Percentiles rank a stretch among this genome's conserved stretches.
Conservation (phyloP, 2,329 filamentous ascomycete genomes). For the Monosporascus sp. region DNA sequence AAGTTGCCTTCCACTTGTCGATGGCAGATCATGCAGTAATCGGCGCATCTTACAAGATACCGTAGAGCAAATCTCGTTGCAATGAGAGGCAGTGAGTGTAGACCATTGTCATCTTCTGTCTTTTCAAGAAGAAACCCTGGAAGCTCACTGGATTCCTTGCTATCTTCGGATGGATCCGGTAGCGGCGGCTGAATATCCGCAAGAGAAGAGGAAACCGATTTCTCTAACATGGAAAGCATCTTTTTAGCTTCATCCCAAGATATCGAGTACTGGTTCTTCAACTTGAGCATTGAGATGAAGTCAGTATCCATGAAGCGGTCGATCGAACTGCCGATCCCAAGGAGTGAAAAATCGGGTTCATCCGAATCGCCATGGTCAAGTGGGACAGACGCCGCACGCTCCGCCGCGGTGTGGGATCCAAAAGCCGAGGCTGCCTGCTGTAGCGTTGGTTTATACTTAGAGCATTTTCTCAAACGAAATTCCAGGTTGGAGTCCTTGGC, state of each 20-base stretch:
- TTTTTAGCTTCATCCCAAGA: slow-evolving; percentile 65
- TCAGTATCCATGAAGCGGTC: slow-evolving; percentile 62
- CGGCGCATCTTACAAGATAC: slow-evolving; percentile 73
- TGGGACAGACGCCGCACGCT: neutral
- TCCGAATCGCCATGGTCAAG: slow-evolving; percentile 4
- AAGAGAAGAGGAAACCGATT: slow-evolving; percentile 4
- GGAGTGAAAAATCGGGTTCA: slow-evolving; percentile 38
- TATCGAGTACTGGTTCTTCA: slow-evolving; percentile 46
- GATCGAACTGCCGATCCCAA: slow-evolving; percentile 70
- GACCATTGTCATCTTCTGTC: slow-evolving; percentile 4
- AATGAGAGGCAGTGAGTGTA: slow-evolving; percentile 46
- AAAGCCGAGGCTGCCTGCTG: slow-evolving; percentile 51
- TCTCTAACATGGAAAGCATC: slow-evolving; percentile 10
- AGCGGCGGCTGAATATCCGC: neutral
- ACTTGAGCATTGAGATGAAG: slow-evolving; percentile 57
- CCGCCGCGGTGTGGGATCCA: slow-evolving; percentile 18
- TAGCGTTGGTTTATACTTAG: slow-evolving; percentile 65
- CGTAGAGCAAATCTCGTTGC: slow-evolving; percentile 72
- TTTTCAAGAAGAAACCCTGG: neutral
- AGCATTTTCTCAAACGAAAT: slow-evolving; percentile 66
- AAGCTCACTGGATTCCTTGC: neutral
- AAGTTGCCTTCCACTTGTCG: slow-evolving; percentile 59
- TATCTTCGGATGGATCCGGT: neutral
- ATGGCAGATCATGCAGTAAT: slow-evolving; percentile 86
- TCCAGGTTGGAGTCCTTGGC: slow-evolving; percentile 31